These are phyloP conservation scores for Truncatella angustata DNA, from an alignment of 2,329 filamentous ascomycete species.

Conservation along the genomic window DNA sequence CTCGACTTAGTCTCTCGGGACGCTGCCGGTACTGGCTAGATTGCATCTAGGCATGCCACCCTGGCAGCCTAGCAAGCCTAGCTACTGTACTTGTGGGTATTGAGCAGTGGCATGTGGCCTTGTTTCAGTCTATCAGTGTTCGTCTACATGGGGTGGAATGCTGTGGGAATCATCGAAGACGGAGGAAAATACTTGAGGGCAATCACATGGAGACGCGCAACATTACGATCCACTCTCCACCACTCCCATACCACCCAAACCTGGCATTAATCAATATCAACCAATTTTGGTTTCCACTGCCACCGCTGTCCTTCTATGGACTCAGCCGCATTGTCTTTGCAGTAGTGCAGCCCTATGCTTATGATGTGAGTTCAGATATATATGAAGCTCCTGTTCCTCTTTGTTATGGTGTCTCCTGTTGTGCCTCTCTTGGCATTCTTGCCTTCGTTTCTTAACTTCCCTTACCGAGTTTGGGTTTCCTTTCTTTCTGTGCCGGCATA, in stretches of 20 bases:
- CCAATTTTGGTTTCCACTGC: conserved; percentile 4
- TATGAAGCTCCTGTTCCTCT: not conserved
- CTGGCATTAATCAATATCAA: conserved; percentile 9
- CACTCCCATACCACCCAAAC: not conserved
- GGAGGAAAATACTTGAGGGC: not conserved
- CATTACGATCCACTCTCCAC: conserved; percentile 1
- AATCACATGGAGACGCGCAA: too few relatives aligned
- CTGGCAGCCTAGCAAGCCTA: not conserved
- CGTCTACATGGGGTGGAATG: not conserved
- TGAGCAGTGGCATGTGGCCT: not conserved
- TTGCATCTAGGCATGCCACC: not conserved
- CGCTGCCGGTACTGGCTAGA: conserved; percentile 3
- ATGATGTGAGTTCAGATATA: not conserved
- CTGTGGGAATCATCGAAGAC: not conserved
- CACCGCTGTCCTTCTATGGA: not conserved
- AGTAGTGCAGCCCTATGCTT: conserved; percentile 6
- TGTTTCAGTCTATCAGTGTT: not conserved
- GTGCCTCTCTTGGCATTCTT: conserved; percentile 7
- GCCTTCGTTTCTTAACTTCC: conserved; percentile 6
- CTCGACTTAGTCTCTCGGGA: conserved; percentile 1
- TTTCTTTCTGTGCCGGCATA: conserved; percentile 9
- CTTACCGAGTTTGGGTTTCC: conserved; percentile 4
- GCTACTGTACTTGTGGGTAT: not conserved
- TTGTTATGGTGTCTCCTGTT: not conserved
- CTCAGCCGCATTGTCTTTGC: not conserved